phyloP scores from a whole-genome alignment of 148 eudicot species.

The Hydrangea macrophylla region DNA sequence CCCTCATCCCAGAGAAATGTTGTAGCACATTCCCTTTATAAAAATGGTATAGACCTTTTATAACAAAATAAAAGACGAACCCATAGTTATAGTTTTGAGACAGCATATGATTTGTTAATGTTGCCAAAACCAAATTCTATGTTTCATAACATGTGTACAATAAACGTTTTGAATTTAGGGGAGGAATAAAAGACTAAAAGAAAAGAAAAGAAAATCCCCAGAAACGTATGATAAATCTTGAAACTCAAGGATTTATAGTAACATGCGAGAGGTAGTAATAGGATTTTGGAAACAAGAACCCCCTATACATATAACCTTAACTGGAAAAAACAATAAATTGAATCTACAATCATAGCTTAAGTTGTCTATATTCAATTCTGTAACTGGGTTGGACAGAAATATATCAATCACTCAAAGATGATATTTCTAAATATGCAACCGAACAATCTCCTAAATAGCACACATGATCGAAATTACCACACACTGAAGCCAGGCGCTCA shows the following conservation, averaged over 20 bases:
- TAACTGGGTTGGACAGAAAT: background rate
- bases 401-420: background rate
- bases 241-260: background rate
- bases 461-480: slow-evolving; percentile 5
- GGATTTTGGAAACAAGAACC: background rate
- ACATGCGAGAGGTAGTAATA: background rate
- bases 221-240: background rate
- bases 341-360: background rate
- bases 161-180: no score
- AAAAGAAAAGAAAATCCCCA: background rate
- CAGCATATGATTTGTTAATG: background rate
- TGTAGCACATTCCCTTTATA: no score
- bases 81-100: no score
- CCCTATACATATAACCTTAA: background rate
- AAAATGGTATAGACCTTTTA: background rate
- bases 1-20: no score
- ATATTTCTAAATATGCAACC: background rate
- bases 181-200: no score
- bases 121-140: background rate
- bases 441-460: slow-evolving; percentile 2
- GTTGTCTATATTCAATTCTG: background rate
- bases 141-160: no score
- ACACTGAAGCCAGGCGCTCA: background rate
- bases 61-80: background rate
- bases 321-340: background rate